These are phyloP conservation scores for Cladorrhinum samala DNA, from an alignment of 495 filamentous ascomycete genomes.

Conservation along the genomic window DNA sequence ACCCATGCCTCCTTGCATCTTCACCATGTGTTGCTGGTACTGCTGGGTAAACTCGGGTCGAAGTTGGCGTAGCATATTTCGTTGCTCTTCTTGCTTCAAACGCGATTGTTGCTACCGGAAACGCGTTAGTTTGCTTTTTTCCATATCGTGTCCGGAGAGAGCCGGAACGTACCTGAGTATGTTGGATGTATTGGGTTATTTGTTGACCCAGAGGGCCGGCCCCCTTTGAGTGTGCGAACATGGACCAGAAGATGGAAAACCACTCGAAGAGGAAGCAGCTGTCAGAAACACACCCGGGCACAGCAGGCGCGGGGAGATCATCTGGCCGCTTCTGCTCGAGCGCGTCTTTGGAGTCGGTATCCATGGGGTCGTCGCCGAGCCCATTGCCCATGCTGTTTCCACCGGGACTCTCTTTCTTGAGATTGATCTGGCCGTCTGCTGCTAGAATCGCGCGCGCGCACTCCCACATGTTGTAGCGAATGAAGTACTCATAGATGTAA, in stretches of 20 bases:
- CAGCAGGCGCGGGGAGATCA: conserved; percentile 70
- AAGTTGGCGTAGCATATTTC: conserved; percentile 63
- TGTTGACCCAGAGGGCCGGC: conserved; percentile 42
- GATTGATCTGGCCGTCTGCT: conserved; percentile 52
- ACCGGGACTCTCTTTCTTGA: conserved; percentile 51
- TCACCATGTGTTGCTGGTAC: conserved; percentile 50
- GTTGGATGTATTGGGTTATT: conserved; percentile 64
- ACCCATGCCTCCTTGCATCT: conserved; percentile 33
- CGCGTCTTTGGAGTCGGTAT: conserved; percentile 73
- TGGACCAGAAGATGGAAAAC: conserved; percentile 96
- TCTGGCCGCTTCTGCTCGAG: conserved; percentile 64
- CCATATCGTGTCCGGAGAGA: not conserved
- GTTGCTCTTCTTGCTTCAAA: conserved; percentile 59
- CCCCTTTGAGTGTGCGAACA: conserved; percentile 71
- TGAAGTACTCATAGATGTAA: conserved; percentile 95
- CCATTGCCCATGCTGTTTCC: conserved; percentile 58
- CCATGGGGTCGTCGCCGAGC: conserved; percentile 72
- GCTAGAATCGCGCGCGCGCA: conserved; percentile 67
- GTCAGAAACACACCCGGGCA: conserved; percentile 58
- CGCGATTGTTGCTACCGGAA: conserved; percentile 55
- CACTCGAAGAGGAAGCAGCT: conserved; percentile 86
- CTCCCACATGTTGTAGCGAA: conserved; percentile 73
- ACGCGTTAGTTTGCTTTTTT: conserved; percentile 18
- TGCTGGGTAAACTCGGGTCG: conserved; percentile 45
- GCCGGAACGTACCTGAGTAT: conserved; percentile 65